A percentile compares a stretch with the other conserved stretches of the same genome.
Conservation (phyloP, 495 filamentous ascomycete genomes). For the Acidomyces sp. region DNA sequence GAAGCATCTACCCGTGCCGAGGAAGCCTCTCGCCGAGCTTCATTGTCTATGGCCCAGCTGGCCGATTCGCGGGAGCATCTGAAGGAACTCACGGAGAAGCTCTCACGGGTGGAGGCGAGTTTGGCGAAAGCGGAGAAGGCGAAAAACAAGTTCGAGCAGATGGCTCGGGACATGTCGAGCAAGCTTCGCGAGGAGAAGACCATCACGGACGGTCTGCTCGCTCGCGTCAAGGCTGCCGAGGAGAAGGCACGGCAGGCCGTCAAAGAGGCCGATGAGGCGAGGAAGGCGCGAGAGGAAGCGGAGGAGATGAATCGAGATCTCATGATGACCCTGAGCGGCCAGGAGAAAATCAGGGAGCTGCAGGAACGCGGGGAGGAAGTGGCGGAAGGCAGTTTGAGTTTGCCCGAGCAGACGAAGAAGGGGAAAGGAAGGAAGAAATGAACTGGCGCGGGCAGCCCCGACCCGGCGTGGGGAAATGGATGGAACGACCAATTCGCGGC, state of each 20-base stretch:
- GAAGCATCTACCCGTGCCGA: slow-evolving; percentile 55
- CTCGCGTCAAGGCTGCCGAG: slow-evolving; percentile 55
- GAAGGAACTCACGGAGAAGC: slow-evolving; percentile 38
- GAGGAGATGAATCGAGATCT: slow-evolving; percentile 83
- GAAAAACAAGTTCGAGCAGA: slow-evolving; percentile 54
- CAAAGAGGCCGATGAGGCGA: slow-evolving; percentile 38
- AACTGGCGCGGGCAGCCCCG: not conserved
- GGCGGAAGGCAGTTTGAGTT: slow-evolving; percentile 41
- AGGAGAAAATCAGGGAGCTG: slow-evolving; percentile 38
- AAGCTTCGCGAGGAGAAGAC: slow-evolving; percentile 79
- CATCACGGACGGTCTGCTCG: slow-evolving; percentile 64
- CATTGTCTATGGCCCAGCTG: slow-evolving; percentile 39
- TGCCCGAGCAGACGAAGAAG: slow-evolving; percentile 36
- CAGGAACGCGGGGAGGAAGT: slow-evolving; percentile 39
- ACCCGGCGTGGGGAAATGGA: too few relatives aligned
- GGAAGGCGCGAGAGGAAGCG: slow-evolving; percentile 49
- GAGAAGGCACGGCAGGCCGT: slow-evolving; percentile 20
- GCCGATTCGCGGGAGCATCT: slow-evolving; percentile 43
- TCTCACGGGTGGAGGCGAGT: slow-evolving; percentile 58
- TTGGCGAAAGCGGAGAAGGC: slow-evolving; percentile 51
- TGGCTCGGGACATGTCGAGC: slow-evolving; percentile 64
- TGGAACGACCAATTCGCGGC: too few relatives aligned
- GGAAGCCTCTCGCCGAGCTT: slow-evolving; percentile 43
- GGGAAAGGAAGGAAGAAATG: slow-evolving; percentile 39
- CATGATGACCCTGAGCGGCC: slow-evolving; percentile 73